A percentile compares a stretch with the other conserved stretches of the same genome.
These are phyloP conservation scores for Ogataea nonfermentans DNA, from an alignment of 805 yeast species.

Conservation along the genomic window DNA sequence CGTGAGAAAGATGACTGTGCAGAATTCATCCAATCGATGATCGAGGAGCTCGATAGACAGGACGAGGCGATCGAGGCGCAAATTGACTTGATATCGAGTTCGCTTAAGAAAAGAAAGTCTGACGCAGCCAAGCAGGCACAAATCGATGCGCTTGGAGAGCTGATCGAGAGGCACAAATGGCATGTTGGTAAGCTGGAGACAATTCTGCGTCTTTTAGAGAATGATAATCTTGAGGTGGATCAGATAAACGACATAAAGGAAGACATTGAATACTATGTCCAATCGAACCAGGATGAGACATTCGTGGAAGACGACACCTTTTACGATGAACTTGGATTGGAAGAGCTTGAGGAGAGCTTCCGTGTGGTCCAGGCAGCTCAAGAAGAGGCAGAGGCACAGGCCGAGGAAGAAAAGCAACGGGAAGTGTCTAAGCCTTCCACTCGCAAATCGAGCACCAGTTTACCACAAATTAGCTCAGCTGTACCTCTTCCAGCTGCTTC, in stretches of 20 bases:
- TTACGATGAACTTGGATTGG: constrained; percentile 81
- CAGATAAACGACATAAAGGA: constrained; percentile 75
- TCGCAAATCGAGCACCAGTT: constrained; percentile 7
- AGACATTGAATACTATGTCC: constrained; percentile 90
- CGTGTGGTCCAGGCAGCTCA: constrained; percentile 20
- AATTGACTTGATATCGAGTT: constrained; percentile 50
- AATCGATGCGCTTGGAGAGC: constrained; percentile 59
- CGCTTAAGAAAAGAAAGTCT: constrained; percentile 54
- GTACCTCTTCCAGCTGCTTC: constrained; percentile 12
- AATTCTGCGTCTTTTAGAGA: constrained; percentile 72
- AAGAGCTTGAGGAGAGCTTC: constrained; percentile 40
- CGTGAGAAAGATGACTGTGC: constrained; percentile 72
- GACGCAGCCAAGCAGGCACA: constrained; percentile 55
- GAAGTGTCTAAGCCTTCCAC: constrained; percentile 8
- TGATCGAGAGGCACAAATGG: constrained; percentile 70
- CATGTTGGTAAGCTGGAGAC: constrained; percentile 79
- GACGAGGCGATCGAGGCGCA: constrained; percentile 76
- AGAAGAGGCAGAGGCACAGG: constrained; percentile 8
- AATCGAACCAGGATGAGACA: constrained; percentile 88
- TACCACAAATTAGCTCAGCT: not conserved
- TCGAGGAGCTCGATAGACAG: constrained; percentile 82
- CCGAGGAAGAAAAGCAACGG: constrained; percentile 6
- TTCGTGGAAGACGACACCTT: constrained; percentile 92
- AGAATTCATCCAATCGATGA: constrained; percentile 63
- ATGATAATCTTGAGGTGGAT: constrained; percentile 76